phyloP scores from a whole-genome alignment of 129 eudicot species.

The Lactuca saligna region DNA sequence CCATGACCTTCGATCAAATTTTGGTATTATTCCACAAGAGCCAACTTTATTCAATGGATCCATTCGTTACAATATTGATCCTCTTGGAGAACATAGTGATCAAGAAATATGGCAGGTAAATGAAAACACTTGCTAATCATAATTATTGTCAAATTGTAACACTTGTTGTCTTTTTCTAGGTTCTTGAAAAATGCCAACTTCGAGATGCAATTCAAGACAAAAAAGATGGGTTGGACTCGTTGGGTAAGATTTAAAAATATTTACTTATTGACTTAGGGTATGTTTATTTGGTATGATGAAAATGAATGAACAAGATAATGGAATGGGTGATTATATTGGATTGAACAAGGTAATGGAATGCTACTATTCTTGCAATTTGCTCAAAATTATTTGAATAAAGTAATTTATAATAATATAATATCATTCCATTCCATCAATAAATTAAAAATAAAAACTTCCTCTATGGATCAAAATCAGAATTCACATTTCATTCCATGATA shows the following conservation, averaged over 20 bases:
- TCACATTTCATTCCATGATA: no score
- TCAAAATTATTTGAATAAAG: no score
- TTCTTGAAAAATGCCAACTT: conserved; percentile 75
- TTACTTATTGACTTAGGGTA: neutral
- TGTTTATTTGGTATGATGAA: no score
- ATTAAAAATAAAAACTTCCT: no score
- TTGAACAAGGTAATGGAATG: no score
- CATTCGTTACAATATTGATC: conserved; percentile 75
- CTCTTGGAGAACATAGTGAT: conserved; percentile 50
- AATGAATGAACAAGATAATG: no score
- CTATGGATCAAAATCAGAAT: no score
- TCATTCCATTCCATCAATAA: no score
- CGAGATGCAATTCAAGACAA: conserved; percentile 62
- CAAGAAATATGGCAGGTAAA: conserved; percentile 81
- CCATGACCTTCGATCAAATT: conserved; percentile 67
- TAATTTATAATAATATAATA: no score
- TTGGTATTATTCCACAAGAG: conserved; percentile 83
- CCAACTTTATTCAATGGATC: conserved; percentile 76
- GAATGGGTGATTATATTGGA: no score
- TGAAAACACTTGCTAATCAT: neutral
- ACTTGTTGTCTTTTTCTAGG: conserved; percentile 28
- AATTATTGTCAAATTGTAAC: neutral
- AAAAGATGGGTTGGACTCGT: conserved; percentile 52
- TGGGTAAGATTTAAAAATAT: conserved; percentile 32
- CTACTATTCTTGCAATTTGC: no score